Percentiles rank a stretch among this genome's conserved stretches.
Conservation (phyloP, 306 rosid species). For the Quercus engelmannii region DNA sequence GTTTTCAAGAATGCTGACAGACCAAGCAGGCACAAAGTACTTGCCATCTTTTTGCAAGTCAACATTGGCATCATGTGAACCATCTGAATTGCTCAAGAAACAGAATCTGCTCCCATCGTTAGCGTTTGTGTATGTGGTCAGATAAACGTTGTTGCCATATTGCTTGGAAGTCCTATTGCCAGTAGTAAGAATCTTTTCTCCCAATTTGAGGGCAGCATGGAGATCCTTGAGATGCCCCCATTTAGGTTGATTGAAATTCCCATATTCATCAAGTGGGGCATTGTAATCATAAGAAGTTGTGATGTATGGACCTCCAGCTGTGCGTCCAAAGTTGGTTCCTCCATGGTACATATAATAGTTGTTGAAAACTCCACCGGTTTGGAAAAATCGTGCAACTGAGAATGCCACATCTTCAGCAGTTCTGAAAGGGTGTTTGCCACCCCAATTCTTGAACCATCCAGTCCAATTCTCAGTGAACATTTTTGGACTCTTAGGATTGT, state of each 20-base stretch:
- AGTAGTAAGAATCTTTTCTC: constrained; percentile 7
- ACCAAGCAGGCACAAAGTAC: neutral
- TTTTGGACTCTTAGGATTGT: constrained; percentile 4
- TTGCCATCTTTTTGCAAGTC: neutral
- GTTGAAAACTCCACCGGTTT: constrained; percentile 9
- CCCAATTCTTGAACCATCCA: constrained; percentile 20
- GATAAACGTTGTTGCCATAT: neutral
- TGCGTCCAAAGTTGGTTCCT: constrained; percentile 33
- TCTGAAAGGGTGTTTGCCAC: constrained; percentile 21
- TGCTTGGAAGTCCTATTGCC: neutral
- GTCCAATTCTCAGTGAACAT: constrained; percentile 35
- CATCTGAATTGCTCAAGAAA: constrained; percentile 7
- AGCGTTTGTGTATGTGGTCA: neutral
- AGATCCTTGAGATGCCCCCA: constrained; percentile 35
- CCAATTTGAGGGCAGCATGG: constrained; percentile 14
- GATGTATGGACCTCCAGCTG: constrained; percentile 23
- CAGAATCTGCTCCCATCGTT: neutral
- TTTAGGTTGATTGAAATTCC: constrained; percentile 31
- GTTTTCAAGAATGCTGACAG: constrained; percentile 18
- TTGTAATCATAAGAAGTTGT: constrained; percentile 28
- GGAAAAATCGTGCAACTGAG: constrained; percentile 17
- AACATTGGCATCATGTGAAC: neutral
- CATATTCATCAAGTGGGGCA: constrained; percentile 38
- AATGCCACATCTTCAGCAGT: constrained; percentile 22
- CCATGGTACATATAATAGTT: constrained; percentile 39